Percentiles rank a stretch among this genome's conserved stretches.
Conservation (phyloP, 2,329 filamentous ascomycete species). For the Hortaea werneckii region DNA sequence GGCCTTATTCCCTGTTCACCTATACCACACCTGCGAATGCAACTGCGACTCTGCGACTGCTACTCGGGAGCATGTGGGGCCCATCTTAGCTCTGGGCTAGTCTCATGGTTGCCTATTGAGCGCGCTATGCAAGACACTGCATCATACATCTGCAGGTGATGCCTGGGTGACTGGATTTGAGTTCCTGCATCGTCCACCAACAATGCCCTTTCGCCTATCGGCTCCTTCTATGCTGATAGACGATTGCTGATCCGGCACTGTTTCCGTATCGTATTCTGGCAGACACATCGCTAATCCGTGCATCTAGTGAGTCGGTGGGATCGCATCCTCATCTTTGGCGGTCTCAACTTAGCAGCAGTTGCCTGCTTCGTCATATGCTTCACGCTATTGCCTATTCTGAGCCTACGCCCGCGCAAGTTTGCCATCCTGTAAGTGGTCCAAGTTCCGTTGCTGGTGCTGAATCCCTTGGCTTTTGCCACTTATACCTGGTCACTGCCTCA, state of each 20-base stretch:
- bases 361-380: constrained; percentile 93
- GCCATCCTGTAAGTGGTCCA: constrained; percentile 75
- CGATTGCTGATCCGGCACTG: background rate
- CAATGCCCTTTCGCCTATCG: background rate
- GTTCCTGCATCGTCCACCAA: background rate
- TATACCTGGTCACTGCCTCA: background rate
- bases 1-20: no score
- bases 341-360: constrained; percentile 78
- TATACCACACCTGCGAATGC: no score
- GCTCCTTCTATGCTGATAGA: background rate
- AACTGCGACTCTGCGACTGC: no score
- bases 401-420: constrained; percentile 81
- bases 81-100: no score
- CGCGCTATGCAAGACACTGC: constrained; percentile 17
- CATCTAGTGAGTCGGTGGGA: constrained; percentile 90
- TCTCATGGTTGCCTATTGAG: no score
- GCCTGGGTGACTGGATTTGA: background rate
- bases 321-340: constrained; percentile 80
- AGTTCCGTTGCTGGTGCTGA: constrained; percentile 3
- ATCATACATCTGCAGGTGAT: background rate
- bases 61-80: no score
- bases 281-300: constrained; percentile 16
- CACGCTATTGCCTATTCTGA: constrained; percentile 73
- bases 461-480: constrained; percentile 1
- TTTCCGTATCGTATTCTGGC: background rate